Conservation (phyloP, 257 asterid genomes). For the Plectranthus barbatus region DNA sequence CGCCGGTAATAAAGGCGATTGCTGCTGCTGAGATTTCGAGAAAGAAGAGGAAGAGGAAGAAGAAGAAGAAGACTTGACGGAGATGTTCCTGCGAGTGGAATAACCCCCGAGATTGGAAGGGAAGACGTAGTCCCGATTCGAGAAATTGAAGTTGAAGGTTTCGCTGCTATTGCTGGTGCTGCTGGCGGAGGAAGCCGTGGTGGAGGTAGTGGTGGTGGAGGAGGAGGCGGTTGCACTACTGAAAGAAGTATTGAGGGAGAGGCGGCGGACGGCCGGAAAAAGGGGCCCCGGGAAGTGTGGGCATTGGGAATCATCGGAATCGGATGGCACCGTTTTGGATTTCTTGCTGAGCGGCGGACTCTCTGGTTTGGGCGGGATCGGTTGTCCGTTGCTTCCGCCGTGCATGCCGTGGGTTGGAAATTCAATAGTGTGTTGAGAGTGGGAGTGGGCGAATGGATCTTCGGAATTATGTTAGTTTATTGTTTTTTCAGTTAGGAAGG, state of each 20-base stretch:
- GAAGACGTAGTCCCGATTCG: slow-evolving; percentile 84
- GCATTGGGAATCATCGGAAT: slow-evolving; percentile 20
- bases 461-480: not conserved
- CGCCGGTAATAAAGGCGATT: slow-evolving; percentile 27
- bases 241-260: slow-evolving; percentile 34
- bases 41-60: slow-evolving; percentile 42
- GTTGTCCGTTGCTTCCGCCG: slow-evolving; percentile 28
- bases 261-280: slow-evolving; percentile 43
- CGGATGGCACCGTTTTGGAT: slow-evolving; percentile 39
- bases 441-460: not conserved
- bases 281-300: slow-evolving; percentile 48
- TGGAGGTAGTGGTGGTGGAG: not conserved
- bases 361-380: slow-evolving; percentile 38
- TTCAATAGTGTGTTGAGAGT: no score
- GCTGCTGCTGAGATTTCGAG: slow-evolving; percentile 29
- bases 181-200: slow-evolving; percentile 18
- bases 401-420: slow-evolving; percentile 17
- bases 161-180: slow-evolving; percentile 23
- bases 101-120: slow-evolving; percentile 88
- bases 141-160: slow-evolving; percentile 44
- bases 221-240: slow-evolving; percentile 11
- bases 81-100: slow-evolving; percentile 63
- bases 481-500: not conserved
- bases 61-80: slow-evolving; percentile 33
- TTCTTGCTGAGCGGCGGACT: slow-evolving; percentile 55